phyloP scores from a whole-genome alignment of 495 filamentous ascomycete species.

The Delitschia confertaspora region DNA sequence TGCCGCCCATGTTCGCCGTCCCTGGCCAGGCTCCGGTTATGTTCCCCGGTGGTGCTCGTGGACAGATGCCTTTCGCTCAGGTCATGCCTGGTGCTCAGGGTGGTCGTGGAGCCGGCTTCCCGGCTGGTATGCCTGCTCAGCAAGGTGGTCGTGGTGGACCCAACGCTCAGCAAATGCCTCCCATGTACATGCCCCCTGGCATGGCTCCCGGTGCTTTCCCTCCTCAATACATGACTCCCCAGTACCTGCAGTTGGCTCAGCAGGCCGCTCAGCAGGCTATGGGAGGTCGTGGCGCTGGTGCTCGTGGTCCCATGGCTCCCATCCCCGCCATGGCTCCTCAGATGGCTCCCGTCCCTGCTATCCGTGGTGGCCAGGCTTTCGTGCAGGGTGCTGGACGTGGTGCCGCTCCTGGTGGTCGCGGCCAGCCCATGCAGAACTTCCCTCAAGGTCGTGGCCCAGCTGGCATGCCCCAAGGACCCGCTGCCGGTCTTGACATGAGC shows the following conservation, averaged over 20 bases:
- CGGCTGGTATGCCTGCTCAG: slow-evolving; percentile 65
- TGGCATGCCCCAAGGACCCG: slow-evolving; percentile 21
- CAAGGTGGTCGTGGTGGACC: slow-evolving; percentile 76
- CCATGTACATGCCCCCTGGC: slow-evolving; percentile 62
- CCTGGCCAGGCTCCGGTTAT: slow-evolving; percentile 75
- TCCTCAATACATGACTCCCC: slow-evolving; percentile 31
- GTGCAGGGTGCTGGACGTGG: slow-evolving; percentile 20
- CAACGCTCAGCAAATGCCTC: slow-evolving; percentile 66
- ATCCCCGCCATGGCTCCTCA: slow-evolving; percentile 56
- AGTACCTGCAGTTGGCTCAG: slow-evolving; percentile 34
- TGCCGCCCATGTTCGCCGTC: slow-evolving; percentile 83
- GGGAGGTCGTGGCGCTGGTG: slow-evolving; percentile 59
- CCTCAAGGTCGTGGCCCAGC: slow-evolving; percentile 50
- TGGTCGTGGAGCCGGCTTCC: slow-evolving; percentile 76
- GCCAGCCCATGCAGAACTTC: slow-evolving; percentile 31
- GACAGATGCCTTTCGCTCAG: slow-evolving; percentile 72
- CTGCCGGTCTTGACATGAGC: slow-evolving; percentile 37
- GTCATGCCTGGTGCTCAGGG: slow-evolving; percentile 72
- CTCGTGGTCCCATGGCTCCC: slow-evolving; percentile 66
- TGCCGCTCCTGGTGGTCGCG: slow-evolving; percentile 13
- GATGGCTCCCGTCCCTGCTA: slow-evolving; percentile 53
- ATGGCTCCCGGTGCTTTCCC: slow-evolving; percentile 57
- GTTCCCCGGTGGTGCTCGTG: slow-evolving; percentile 60
- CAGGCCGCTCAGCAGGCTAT: slow-evolving; percentile 50
- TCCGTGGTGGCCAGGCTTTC: slow-evolving; percentile 47